Evolutionary conservation across 177 flowering plant genomes (phyloP).

Genomic region (Tripterygium wilfordii): DNA sequence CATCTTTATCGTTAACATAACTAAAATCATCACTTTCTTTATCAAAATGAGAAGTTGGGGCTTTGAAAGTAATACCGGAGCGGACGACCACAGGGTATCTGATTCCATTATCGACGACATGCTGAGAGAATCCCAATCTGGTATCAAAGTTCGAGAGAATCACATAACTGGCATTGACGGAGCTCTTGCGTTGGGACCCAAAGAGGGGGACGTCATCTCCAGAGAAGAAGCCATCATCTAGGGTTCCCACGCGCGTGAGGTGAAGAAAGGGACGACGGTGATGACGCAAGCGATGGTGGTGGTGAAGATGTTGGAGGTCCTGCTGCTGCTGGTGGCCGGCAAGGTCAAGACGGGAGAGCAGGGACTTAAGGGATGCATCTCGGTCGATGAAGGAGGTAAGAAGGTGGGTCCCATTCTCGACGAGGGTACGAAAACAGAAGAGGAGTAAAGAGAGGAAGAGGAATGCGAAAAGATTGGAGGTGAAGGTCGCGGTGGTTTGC

Average conservation of each 20-base stretch:
- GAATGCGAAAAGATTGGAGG: slow-evolving; percentile 42
- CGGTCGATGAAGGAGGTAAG: slow-evolving; percentile 78
- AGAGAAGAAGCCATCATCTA: slow-evolving; percentile 88
- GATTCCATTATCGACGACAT: slow-evolving; percentile 33
- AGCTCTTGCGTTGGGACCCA: slow-evolving; percentile 13
- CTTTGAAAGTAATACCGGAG: slow-evolving; percentile 29
- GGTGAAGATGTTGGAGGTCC: slow-evolving; percentile 2
- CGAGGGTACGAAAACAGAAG: slow-evolving; percentile 65
- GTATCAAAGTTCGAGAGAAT: slow-evolving; percentile 19
- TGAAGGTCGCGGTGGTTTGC: slow-evolving; percentile 35
- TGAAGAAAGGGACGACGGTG: slow-evolving; percentile 77
- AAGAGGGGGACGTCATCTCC: slow-evolving; percentile 44
- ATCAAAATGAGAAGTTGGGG: slow-evolving; percentile 3
- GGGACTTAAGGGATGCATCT: slow-evolving; percentile 65
- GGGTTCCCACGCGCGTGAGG: slow-evolving; percentile 75
- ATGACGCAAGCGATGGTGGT: slow-evolving; percentile 25
- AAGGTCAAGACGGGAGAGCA: slow-evolving; percentile 65
- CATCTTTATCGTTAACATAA: slow-evolving; percentile 12
- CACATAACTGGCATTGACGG: slow-evolving; percentile 28
- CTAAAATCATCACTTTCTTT: too few relatives aligned
- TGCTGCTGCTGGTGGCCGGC: slow-evolving; percentile 15
- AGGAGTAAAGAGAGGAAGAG: slow-evolving; percentile 71
- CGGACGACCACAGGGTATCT: slow-evolving; percentile 37
- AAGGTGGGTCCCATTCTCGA: slow-evolving; percentile 55
- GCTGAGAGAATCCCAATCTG: slow-evolving; percentile 37